Conservation (phyloP, 176 grass and related monocot species). For the Tuctoria greenei region DNA sequence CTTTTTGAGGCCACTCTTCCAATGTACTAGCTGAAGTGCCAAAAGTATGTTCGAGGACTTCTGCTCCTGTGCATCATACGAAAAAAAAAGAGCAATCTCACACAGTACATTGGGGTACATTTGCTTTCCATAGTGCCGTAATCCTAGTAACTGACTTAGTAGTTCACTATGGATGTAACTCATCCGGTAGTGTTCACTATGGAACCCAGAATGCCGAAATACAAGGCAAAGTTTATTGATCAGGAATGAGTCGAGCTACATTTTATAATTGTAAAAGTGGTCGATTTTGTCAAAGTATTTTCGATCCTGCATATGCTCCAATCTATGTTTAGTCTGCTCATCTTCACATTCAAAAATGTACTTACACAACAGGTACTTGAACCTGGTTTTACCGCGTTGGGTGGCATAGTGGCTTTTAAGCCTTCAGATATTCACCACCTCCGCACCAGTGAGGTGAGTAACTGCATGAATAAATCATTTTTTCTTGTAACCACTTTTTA, state of each 20-base stretch:
- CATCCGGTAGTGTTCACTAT: too few species aligned
- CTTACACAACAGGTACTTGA: conserved; percentile 38
- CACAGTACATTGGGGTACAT: not conserved
- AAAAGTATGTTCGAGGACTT: not conserved
- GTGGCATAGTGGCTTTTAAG: not conserved
- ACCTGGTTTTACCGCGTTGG: not conserved
- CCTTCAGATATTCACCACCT: conserved; percentile 62
- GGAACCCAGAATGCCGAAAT: not conserved
- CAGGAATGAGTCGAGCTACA: conserved; percentile 13
- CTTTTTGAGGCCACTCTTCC: not conserved
- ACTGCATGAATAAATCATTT: conserved; percentile 36
- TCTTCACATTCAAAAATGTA: conserved; percentile 55
- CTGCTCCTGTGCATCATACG: not conserved
- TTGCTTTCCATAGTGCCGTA: not conserved
- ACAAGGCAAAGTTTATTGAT: conserved; percentile 16
- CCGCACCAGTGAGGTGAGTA: conserved; percentile 75
- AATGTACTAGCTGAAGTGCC: not conserved
- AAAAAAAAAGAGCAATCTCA: not conserved
- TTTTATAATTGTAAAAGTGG: not conserved
- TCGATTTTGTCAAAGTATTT: not conserved
- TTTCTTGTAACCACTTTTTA: not conserved
- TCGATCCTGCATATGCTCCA: conserved; percentile 11
- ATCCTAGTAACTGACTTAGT: not conserved
- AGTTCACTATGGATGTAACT: too few species aligned
- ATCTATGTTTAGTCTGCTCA: conserved; percentile 28